phyloP scores from a whole-genome alignment of 352 stramenopile species.

The Pilasporangium apinafurcum region DNA sequence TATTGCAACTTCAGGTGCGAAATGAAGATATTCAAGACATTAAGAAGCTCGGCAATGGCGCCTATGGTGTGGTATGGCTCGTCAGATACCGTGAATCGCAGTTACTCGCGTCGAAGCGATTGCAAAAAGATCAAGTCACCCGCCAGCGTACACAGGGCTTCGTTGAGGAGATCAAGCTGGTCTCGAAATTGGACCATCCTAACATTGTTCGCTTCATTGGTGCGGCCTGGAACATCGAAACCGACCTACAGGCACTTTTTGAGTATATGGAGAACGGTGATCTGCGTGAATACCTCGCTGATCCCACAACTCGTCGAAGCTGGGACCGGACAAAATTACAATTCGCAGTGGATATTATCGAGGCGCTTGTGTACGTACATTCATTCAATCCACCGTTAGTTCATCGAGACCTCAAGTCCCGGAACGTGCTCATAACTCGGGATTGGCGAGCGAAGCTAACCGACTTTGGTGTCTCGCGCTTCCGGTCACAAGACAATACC shows the following conservation, averaged over 20 bases:
- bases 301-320: no score
- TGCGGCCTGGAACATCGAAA: no score
- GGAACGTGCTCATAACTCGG: constrained; percentile 5
- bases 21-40: constrained; percentile 38
- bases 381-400: constrained; percentile 10
- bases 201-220: no score
- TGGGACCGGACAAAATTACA: constrained; percentile 1
- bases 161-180: no score
- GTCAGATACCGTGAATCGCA: background rate
- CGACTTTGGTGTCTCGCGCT: constrained; percentile 4
- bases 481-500: constrained; percentile 4
- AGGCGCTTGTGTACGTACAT: constrained; percentile 7
- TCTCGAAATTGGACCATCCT: no score
- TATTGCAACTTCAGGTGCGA: constrained; percentile 26
- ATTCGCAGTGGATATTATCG: constrained; percentile 6
- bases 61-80: background rate
- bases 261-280: no score
- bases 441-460: constrained; percentile 3
- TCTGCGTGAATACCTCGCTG: constrained; percentile 12
- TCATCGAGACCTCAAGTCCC: constrained; percentile 11
- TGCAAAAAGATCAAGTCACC: background rate
- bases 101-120: background rate
- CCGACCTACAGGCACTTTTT: no score
- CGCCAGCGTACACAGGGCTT: no score
- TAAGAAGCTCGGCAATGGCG: background rate